Evolutionary conservation across 2,329 filamentous ascomycete genomes (phyloP).

Genomic region (Colletotrichum zoysiae): DNA sequence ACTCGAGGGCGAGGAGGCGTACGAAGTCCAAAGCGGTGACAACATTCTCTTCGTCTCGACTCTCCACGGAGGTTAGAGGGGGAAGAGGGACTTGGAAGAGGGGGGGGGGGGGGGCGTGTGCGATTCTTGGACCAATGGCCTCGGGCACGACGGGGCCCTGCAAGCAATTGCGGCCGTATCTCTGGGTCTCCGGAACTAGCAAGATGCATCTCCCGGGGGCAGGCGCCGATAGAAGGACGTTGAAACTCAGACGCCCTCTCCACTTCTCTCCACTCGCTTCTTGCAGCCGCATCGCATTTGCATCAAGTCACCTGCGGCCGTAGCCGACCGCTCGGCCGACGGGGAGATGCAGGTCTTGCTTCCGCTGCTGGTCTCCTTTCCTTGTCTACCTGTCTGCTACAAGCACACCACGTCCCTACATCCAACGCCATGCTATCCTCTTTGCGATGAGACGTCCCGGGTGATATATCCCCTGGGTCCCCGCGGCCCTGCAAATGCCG

Average conservation of each 20-base stretch:
- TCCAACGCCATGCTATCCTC: slow-evolving; percentile 9
- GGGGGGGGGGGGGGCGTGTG: slow-evolving; percentile 25
- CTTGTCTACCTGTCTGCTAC: slow-evolving; percentile 19
- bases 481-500: slow-evolving; percentile 25
- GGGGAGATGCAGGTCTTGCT: slow-evolving; percentile 34
- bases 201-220: slow-evolving; percentile 26
- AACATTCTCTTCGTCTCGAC: slow-evolving; percentile 97
- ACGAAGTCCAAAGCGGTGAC: slow-evolving; percentile 84
- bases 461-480: slow-evolving; percentile 24
- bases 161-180: slow-evolving; percentile 33
- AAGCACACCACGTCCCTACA: slow-evolving; percentile 33
- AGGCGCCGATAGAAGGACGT: slow-evolving; percentile 32
- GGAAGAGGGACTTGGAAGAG: neutral
- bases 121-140: slow-evolving; percentile 25
- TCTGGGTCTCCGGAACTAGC: slow-evolving; percentile 29
- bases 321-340: slow-evolving; percentile 28
- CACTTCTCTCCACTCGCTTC: slow-evolving; percentile 9
- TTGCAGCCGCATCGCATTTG: slow-evolving; percentile 28
- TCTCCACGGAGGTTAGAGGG: slow-evolving; percentile 84
- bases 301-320: slow-evolving; percentile 37
- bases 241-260: slow-evolving; percentile 39
- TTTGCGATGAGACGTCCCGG: slow-evolving; percentile 31
- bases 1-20: slow-evolving; percentile 92
- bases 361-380: slow-evolving; percentile 23
- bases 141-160: slow-evolving; percentile 24